Conservation (phyloP, 192 early-diverging fungal genomes). For the Rhizoclosmatium sp. region DNA sequence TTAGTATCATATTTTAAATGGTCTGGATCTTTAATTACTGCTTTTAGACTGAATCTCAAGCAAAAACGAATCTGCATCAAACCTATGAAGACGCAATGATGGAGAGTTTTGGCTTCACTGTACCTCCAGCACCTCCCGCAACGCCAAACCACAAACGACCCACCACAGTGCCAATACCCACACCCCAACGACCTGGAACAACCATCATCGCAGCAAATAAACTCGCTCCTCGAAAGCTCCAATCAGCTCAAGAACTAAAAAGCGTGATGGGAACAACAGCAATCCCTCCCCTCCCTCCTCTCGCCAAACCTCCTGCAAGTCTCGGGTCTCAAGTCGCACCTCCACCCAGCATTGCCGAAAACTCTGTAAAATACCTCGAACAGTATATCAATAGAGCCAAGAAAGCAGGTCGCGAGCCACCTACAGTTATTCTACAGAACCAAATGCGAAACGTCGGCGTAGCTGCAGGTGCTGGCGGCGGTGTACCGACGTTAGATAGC, state of each 20-base stretch:
- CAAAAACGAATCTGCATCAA: background rate
- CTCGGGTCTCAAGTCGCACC: background rate
- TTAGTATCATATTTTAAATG: background rate
- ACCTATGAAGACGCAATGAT: slow-evolving; percentile 30
- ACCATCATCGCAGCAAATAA: slow-evolving; percentile 3
- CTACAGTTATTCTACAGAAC: background rate
- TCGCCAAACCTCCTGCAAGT: slow-evolving; percentile 1
- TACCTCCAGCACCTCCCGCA: background rate
- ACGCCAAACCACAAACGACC: background rate
- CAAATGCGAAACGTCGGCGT: background rate
- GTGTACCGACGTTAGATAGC: background rate
- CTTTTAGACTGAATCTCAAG: background rate
- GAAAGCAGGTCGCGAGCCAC: slow-evolving; percentile 13
- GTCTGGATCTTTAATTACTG: background rate
- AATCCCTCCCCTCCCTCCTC: background rate
- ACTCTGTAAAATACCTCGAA: slow-evolving; percentile 26
- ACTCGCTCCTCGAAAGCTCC: background rate
- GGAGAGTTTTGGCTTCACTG: slow-evolving; percentile 13
- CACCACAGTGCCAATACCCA: slow-evolving; percentile 6
- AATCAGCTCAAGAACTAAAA: slow-evolving; percentile 19
- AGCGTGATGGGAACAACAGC: background rate
- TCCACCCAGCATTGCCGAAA: slow-evolving; percentile 8
- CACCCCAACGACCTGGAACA: background rate
- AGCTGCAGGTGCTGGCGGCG: background rate
- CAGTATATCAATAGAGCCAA: slow-evolving; percentile 33